Evolutionary conservation across 2,329 filamentous ascomycete species (phyloP), one percentile per base, ranked within the genome.

Genomic region (Blastomyces parvus): DNA sequence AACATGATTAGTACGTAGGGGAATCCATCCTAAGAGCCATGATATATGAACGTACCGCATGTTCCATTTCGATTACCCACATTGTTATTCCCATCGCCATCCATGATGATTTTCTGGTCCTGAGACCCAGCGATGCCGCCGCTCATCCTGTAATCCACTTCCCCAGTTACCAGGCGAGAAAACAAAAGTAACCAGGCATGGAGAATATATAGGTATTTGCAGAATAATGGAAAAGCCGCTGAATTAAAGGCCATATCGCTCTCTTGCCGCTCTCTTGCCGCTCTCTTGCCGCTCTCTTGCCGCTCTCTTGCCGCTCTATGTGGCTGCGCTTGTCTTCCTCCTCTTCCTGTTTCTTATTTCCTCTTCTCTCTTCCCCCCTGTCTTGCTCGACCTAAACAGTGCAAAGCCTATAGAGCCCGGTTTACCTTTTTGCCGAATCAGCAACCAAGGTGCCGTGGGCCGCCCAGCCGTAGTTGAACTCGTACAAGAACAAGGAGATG

Each of bases 151-250:
- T 46, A 33, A 30, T 27, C 38, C 22, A n/a, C 38, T 9, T 40
- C 57, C 27, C 57, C 57, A 59, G 40, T 44, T 42, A 59, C 40
- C 25, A 59, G 40, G 57, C 40, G 40, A 59, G 57, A 44, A 59
- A 59, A 59, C 14, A 59, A 14, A 42, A 59, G 40, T 7, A 59
- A 22, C 27, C 46, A 22, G 27, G 11, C 25, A 46, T 27, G n/a
- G 19, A 46, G 14, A 46, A 46, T n/a, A 40, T 33, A 46, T 46
- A 59, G 27, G 7, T 27, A 46, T 42, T 25, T 46, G 57, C 6
- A n/a, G 1, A 46, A n/a, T 25, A 46, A n/a, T 25, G 40, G 19
- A 30, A 59, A 33, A n/a, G 22, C 22, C 38, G 14, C 30, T 44
- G 33, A 42, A 42, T 58, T 58, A 13, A n/a, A 52, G 17, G n/a